Evolutionary conservation across 257 asterid genomes (phyloP).

Genomic region (Rauvolfia tetraphylla): DNA sequence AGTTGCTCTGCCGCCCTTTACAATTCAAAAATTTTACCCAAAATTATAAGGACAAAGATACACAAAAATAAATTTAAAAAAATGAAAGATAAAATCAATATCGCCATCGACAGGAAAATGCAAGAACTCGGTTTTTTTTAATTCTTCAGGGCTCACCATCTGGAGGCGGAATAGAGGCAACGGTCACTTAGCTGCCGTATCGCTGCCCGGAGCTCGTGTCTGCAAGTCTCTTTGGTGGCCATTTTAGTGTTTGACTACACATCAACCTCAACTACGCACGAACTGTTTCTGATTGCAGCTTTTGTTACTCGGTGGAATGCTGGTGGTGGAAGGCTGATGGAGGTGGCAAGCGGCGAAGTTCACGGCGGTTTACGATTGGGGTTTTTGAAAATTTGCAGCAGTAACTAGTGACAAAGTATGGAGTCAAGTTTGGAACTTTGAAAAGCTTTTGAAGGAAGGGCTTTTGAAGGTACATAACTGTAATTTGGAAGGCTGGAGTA

Average conservation of each 20-base stretch:
- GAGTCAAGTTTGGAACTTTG: neutral
- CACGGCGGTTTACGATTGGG: neutral
- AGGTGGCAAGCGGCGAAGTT: neutral
- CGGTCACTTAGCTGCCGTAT: conserved; percentile 87
- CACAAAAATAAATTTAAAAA: neutral
- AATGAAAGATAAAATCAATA: too few relatives aligned
- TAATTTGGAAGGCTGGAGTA: too few relatives aligned
- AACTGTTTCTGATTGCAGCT: neutral
- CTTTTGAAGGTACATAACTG: too few relatives aligned
- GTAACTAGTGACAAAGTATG: neutral
- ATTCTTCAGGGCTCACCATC: conserved; percentile 51
- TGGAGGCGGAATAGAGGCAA: conserved; percentile 86
- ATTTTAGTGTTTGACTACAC: conserved; percentile 20
- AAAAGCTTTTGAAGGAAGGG: neutral
- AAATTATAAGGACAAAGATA: conserved; percentile 13
- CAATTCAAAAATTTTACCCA: conserved; percentile 14
- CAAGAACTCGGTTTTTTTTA: neutral
- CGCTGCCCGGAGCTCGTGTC: conserved; percentile 92
- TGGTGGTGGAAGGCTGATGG: neutral
- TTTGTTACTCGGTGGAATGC: neutral
- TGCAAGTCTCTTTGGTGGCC: conserved; percentile 80
- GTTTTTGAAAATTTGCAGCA: neutral
- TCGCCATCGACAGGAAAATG: neutral
- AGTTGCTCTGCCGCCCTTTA: conserved; percentile 95
- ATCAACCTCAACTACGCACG: neutral